Evolutionary conservation across 2,329 filamentous ascomycete genomes (phyloP).

Genomic region (Epichloe typhina): DNA sequence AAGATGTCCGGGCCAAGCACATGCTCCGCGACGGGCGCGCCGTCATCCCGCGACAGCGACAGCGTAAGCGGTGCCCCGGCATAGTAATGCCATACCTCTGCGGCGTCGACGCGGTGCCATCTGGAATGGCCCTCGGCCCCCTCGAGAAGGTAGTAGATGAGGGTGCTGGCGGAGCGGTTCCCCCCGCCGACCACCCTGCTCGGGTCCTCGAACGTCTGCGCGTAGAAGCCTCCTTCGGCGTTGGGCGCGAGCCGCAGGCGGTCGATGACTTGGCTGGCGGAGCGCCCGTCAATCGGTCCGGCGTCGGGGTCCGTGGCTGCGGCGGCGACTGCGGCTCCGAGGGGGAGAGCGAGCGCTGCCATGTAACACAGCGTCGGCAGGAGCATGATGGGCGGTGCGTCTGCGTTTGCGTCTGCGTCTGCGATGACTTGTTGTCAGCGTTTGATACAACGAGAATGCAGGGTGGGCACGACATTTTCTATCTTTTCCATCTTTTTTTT

Average conservation of each 20-base stretch:
- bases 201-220: slow-evolving; percentile 32
- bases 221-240: slow-evolving; percentile 35
- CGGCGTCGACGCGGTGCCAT: slow-evolving; percentile 35
- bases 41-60: slow-evolving; percentile 30
- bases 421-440: too few relatives aligned
- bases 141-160: slow-evolving; percentile 40
- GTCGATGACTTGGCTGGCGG: slow-evolving; percentile 28
- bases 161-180: slow-evolving; percentile 30
- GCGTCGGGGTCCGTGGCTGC: too few relatives aligned
- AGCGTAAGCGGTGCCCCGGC: slow-evolving; percentile 35
- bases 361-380: background rate
- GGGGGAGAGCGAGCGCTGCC: background rate
- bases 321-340: background rate
- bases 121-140: slow-evolving; percentile 26
- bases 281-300: background rate
- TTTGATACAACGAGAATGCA: too few relatives aligned
- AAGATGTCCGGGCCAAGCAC: slow-evolving; percentile 30
- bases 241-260: slow-evolving; percentile 28
- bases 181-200: slow-evolving; percentile 4
- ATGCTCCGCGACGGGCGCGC: slow-evolving; percentile 10
- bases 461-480: too few relatives aligned
- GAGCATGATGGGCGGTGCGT: background rate
- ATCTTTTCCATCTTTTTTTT: too few relatives aligned
- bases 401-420: too few relatives aligned
- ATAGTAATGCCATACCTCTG: slow-evolving; percentile 40